phyloP scores from a whole-genome alignment of 1,139 yeast genomes.

The Debaryomyces udenii region DNA sequence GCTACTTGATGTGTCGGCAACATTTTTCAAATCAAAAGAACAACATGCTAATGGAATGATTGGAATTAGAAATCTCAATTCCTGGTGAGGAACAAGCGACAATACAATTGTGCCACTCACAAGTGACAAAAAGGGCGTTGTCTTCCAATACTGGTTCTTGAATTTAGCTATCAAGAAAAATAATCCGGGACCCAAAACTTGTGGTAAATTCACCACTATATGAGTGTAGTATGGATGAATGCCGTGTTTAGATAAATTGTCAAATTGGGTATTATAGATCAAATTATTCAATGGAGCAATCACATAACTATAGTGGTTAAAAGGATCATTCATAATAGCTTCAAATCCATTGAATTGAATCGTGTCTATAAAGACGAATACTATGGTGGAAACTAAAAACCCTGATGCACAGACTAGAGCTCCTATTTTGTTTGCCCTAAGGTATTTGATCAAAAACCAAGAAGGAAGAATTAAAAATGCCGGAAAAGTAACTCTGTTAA shows the following conservation, averaged over 20 bases:
- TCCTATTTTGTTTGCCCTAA: constrained; percentile 30
- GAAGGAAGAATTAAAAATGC: constrained; percentile 72
- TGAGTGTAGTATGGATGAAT: constrained; percentile 81
- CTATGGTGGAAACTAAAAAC: constrained; percentile 33
- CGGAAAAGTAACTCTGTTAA: constrained; percentile 83
- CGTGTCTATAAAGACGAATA: constrained; percentile 61
- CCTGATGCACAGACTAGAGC: constrained; percentile 31
- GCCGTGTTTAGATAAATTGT: constrained; percentile 78
- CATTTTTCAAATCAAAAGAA: constrained; percentile 51
- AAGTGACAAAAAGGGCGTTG: constrained; percentile 61
- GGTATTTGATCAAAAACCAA: constrained; percentile 39
- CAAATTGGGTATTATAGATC: constrained; percentile 60
- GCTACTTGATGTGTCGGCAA: constrained; percentile 1
- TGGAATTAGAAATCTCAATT: constrained; percentile 81
- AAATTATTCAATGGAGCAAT: constrained; percentile 80
- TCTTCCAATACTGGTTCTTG: constrained; percentile 36
- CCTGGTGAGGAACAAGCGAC: constrained; percentile 88
- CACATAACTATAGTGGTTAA: constrained; percentile 31
- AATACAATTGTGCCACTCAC: constrained; percentile 62
- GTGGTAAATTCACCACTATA: constrained; percentile 72
- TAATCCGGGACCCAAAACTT: constrained; percentile 76
- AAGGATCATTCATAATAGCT: constrained; percentile 14
- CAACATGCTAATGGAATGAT: constrained; percentile 70
- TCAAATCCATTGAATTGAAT: constrained; percentile 16
- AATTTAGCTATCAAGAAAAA: constrained; percentile 44